Evolutionary conservation across 2,329 filamentous ascomycete genomes (phyloP).

Genomic region (Penicillium sp.): DNA sequence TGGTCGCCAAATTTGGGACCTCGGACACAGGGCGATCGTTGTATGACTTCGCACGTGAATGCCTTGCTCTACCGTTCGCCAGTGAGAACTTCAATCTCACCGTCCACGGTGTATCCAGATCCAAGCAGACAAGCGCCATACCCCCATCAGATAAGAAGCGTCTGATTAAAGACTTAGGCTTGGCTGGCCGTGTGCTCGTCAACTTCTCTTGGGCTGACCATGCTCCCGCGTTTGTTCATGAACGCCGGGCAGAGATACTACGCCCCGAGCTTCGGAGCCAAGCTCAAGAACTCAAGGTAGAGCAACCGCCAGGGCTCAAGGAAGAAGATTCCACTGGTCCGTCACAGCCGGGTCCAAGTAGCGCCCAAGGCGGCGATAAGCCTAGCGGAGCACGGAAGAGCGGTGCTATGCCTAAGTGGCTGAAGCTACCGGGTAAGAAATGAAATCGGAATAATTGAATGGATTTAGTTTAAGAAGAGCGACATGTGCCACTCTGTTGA

Average conservation of each 20-base stretch:
- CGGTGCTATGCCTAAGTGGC: constrained; percentile 63
- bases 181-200: constrained; percentile 69
- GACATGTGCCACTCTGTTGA: constrained; percentile 1
- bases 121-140: constrained; percentile 29
- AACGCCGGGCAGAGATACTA: constrained; percentile 55
- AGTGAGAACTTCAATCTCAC: constrained; percentile 70
- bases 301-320: constrained; percentile 47
- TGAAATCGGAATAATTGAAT: constrained; percentile 36
- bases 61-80: constrained; percentile 60
- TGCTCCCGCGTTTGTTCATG: constrained; percentile 56
- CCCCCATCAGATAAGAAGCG: constrained; percentile 45
- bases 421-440: constrained; percentile 72
- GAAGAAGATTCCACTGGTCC: constrained; percentile 35
- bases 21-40: constrained; percentile 68
- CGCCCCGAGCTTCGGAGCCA: constrained; percentile 59
- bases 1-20: constrained; percentile 68
- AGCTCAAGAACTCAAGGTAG: constrained; percentile 63
- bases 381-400: constrained; percentile 31
- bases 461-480: background rate
- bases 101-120: constrained; percentile 46
- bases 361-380: constrained; percentile 34
- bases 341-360: constrained; percentile 24
- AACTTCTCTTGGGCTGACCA: constrained; percentile 71
- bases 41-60: constrained; percentile 69
- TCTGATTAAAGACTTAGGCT: constrained; percentile 70